These are phyloP conservation scores for Aspergillus sp. DNA, from an alignment of 2,329 filamentous ascomycete genomes.

Conservation along the genomic window DNA sequence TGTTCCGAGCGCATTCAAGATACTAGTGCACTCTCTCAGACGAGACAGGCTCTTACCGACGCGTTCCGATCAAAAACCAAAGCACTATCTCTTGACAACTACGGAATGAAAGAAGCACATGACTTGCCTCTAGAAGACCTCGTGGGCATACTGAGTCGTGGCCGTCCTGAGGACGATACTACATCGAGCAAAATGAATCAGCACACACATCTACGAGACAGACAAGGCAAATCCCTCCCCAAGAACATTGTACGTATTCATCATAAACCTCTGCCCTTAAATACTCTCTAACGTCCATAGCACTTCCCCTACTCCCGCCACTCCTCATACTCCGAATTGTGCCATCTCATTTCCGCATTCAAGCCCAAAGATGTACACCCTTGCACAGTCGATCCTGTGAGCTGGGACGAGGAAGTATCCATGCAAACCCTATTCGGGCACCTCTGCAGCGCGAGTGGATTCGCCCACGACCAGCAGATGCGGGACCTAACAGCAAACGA, in stretches of 20 bases:
- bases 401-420: conserved; percentile 65
- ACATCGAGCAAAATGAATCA: not conserved
- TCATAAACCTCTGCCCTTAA: not conserved
- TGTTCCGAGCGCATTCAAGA: conserved; percentile 46
- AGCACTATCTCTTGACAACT: conserved; percentile 40
- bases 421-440: conserved; percentile 72
- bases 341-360: conserved; percentile 67
- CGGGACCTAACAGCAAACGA: conserved; percentile 34
- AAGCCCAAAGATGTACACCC: conserved; percentile 76
- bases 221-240: conserved; percentile 21
- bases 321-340: conserved; percentile 80
- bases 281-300: conserved; percentile 26
- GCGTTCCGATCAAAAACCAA: conserved; percentile 38
- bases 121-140: conserved; percentile 42
- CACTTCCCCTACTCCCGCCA: conserved; percentile 86
- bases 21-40: conserved; percentile 27
- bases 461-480: conserved; percentile 68
- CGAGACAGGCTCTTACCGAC: conserved; percentile 31
- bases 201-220: not conserved
- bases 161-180: conserved; percentile 11
- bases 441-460: conserved; percentile 62
- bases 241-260: conserved; percentile 36
- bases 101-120: conserved; percentile 39
- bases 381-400: conserved; percentile 67
- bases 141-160: conserved; percentile 33